These are phyloP conservation scores for Plasmodium chabaudi DNA, from an alignment of 169 alveolate species.

Conservation along the genomic window DNA sequence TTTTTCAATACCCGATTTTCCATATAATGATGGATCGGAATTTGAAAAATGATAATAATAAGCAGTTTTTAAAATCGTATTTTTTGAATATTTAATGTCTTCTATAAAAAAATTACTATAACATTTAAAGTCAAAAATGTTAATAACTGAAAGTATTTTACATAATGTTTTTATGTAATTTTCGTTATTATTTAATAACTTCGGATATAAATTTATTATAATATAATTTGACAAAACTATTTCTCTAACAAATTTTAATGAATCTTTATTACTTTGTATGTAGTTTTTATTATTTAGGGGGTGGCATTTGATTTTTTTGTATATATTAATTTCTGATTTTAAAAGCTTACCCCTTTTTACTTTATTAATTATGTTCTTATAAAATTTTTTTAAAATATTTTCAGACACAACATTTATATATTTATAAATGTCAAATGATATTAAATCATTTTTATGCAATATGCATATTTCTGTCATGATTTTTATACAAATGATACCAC, in stretches of 20 bases:
- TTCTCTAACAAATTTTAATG: slow-evolving; percentile 57
- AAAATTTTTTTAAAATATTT: slow-evolving; percentile 26
- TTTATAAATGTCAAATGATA: slow-evolving; percentile 47
- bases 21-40: not conserved
- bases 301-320: slow-evolving; percentile 15
- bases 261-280: slow-evolving; percentile 17
- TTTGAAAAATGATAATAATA: slow-evolving; percentile 38
- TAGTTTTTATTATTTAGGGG: not conserved
- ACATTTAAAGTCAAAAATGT: slow-evolving; percentile 35
- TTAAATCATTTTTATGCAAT: slow-evolving; percentile 37
- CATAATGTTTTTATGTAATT: slow-evolving; percentile 44
- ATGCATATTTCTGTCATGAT: slow-evolving; percentile 49
- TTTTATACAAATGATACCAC: slow-evolving; percentile 37
- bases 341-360: slow-evolving; percentile 62
- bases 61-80: slow-evolving; percentile 10
- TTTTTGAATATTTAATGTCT: slow-evolving; percentile 13
- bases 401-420: slow-evolving; percentile 44
- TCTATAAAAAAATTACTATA: slow-evolving; percentile 22
- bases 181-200: slow-evolving; percentile 28
- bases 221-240: slow-evolving; percentile 41
- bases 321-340: slow-evolving; percentile 48
- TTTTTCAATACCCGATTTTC: not conserved
- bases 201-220: slow-evolving; percentile 38
- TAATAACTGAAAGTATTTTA: slow-evolving; percentile 50
- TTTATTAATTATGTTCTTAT: slow-evolving; percentile 23